phyloP scores from a whole-genome alignment of 1,284 basidiomycete genomes.

The Phylloporus sp. region DNA sequence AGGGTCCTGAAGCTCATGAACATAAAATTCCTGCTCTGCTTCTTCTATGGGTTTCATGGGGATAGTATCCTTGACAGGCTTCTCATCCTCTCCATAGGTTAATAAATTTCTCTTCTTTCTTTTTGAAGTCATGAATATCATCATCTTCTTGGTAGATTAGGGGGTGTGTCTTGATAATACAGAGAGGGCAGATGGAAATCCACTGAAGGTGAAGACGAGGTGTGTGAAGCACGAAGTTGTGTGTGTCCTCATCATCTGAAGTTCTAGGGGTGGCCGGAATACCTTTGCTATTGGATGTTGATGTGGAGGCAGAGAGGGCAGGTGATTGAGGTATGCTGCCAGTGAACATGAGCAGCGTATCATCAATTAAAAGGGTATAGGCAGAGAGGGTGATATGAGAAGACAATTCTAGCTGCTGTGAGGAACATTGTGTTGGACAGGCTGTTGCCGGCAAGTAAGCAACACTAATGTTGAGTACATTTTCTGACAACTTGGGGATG shows the following conservation, averaged over 20 bases:
- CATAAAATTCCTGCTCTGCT: no score
- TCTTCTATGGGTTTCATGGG: no score
- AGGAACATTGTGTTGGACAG: constrained; percentile 17
- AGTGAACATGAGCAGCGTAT: constrained; percentile 30
- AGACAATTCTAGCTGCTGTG: constrained; percentile 2
- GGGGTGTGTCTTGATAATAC: no score
- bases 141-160: no score
- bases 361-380: constrained; percentile 37
- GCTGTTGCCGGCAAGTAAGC: constrained; percentile 24
- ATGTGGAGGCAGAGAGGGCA: constrained; percentile 36
- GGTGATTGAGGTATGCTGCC: constrained; percentile 28
- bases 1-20: no score
- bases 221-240: constrained; percentile 20
- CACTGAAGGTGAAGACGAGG: constrained; percentile 31
- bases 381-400: constrained; percentile 37
- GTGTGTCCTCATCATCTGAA: constrained; percentile 33
- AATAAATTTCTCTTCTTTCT: no score
- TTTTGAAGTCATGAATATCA: no score
- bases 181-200: constrained; percentile 41
- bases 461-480: constrained; percentile 9
- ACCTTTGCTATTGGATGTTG: constrained; percentile 31
- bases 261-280: constrained; percentile 27
- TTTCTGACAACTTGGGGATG: constrained; percentile 36
- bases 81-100: no score
- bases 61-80: no score